Evolutionary conservation across 2,329 filamentous ascomycete species (phyloP).

Genomic region (Fusarium sp.): DNA sequence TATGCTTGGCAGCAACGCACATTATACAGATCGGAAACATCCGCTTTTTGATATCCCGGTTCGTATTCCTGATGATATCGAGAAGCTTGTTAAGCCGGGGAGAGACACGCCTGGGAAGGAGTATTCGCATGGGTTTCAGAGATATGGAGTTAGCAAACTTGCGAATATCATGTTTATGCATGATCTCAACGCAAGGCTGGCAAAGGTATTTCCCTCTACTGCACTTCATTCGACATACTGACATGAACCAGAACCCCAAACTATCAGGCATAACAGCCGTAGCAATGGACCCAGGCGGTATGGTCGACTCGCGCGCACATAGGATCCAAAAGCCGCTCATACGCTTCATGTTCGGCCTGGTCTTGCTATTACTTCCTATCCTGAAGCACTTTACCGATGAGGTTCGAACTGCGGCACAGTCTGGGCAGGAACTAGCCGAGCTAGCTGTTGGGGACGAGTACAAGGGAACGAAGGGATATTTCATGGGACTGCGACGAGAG

Average conservation of each 20-base stretch:
- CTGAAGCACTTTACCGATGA: slow-evolving; percentile 13
- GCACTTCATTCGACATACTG: fast-evolving
- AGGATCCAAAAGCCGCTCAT: slow-evolving; percentile 17
- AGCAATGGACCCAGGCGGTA: slow-evolving; percentile 41
- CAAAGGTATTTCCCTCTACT: not conserved
- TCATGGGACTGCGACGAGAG: not conserved
- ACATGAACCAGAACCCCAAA: slow-evolving; percentile 15
- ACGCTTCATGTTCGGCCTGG: not conserved
- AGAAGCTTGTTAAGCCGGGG: slow-evolving; percentile 7
- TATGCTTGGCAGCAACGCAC: slow-evolving; percentile 26
- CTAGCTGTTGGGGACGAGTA: slow-evolving; percentile 24
- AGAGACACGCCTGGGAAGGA: slow-evolving; percentile 21
- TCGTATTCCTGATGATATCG: slow-evolving; percentile 17
- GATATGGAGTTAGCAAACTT: slow-evolving; percentile 40
- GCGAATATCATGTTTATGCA: slow-evolving; percentile 46
- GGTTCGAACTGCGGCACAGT: slow-evolving; percentile 22
- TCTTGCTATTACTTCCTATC: slow-evolving; percentile 7
- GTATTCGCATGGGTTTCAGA: slow-evolving; percentile 40
- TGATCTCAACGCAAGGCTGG: slow-evolving; percentile 34
- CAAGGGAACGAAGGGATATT: slow-evolving; percentile 18
- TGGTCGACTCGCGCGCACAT: slow-evolving; percentile 41
- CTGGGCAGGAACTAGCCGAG: slow-evolving; percentile 29
- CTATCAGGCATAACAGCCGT: slow-evolving; percentile 37
- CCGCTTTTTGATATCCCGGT: slow-evolving; percentile 28
- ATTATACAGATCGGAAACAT: slow-evolving; percentile 29